Evolutionary conservation across 2,329 filamentous ascomycete genomes (phyloP), one percentile per base, ranked within the genome.

Genomic region (Myrmaecium sp.): DNA sequence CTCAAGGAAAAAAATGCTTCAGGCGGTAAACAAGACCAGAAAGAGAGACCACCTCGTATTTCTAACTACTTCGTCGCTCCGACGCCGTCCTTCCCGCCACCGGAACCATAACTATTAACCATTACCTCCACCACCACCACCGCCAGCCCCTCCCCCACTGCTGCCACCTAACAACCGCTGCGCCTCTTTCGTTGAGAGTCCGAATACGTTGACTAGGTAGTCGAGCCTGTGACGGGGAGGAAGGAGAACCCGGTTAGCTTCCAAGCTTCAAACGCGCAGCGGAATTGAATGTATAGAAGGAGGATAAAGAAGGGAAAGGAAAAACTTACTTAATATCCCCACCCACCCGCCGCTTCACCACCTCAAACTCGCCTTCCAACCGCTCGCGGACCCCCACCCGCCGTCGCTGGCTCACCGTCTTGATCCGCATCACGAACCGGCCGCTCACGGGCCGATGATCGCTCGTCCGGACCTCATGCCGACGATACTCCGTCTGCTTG

Each of bases 361-460:
- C 66, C 41, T 79, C 71, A 51, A 91, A 86, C 34, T 71, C 66
- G 37, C 75, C 62, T 49, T 81, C 72, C 45, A 77, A 80, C 40
- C 71, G 65, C 42, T 79, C 74, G 73, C 75, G 81, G 10, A 69
- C 66, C 15, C 57, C 50, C 1, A 66, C 68, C 34, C 81, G 66
- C 44, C 69, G 65, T 40, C 69, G 66, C 5, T 69, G 62, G 33
- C 75, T 66, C 17, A 95, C 74, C 11, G 69, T 79, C 60, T 95
- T 98, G 32, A 94, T 66, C 27, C 78, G 70, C 28, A 94, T 67
- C 44, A 69, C 72, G 55, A 98, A 93, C 18, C 62, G 61, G 2
- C 79, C 89, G 34, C 77, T 92, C 16, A 98, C 89, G 6, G 89
- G 89, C 36, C 89, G 66, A 52, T 98, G 89, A 47, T 98, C 89